phyloP scores from a whole-genome alignment of 305 asterid genomes.

The Fraxinus xanthoxyloides region DNA sequence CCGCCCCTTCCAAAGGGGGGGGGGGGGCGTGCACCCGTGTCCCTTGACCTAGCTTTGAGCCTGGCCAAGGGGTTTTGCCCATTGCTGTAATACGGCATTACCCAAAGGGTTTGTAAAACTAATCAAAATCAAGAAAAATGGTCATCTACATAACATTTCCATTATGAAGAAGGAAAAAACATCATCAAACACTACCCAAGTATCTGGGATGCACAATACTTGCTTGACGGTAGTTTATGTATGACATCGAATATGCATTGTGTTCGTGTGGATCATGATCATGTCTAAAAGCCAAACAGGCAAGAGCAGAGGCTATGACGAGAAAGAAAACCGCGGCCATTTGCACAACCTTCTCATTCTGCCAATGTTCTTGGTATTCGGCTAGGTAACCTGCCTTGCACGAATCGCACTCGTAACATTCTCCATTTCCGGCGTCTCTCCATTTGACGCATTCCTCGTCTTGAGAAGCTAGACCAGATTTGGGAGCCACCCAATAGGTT shows the following conservation, averaged over 20 bases:
- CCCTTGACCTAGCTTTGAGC: no score
- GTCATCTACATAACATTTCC: background rate
- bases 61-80: no score
- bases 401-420: conserved; percentile 32
- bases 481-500: conserved; percentile 11
- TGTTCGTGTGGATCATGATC: background rate
- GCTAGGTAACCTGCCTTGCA: conserved; percentile 38
- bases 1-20: no score
- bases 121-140: background rate
- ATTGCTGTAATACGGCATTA: background rate
- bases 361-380: conserved; percentile 28
- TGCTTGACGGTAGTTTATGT: background rate
- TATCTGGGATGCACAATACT: background rate
- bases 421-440: conserved; percentile 9
- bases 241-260: background rate
- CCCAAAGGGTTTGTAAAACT: background rate
- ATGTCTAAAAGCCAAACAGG: conserved; percentile 8
- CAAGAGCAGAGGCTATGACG: conserved; percentile 12
- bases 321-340: conserved; percentile 1
- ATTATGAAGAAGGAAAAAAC: background rate
- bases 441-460: conserved; percentile 24
- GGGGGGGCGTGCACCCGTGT: no score
- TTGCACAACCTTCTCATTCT: conserved; percentile 12
- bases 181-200: background rate
- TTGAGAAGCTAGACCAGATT: conserved; percentile 5